phyloP scores from a whole-genome alignment of 371 early-diverging fungal species.

The Caulochytrium protostelioides region DNA sequence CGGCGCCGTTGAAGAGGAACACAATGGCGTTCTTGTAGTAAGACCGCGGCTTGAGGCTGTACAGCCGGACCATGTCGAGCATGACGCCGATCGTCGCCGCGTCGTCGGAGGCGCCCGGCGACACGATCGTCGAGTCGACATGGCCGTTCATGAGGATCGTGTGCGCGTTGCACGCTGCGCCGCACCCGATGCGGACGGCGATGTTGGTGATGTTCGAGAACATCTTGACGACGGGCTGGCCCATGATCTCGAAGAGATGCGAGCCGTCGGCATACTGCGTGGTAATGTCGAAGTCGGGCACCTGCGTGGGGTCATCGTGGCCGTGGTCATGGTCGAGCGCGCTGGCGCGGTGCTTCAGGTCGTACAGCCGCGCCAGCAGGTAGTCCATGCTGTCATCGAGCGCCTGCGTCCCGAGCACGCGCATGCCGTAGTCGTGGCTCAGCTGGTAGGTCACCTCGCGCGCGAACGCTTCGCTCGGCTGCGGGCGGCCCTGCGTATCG shows the following conservation, averaged over 20 bases:
- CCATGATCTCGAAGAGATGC: conserved; percentile 51
- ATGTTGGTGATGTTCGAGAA: conserved; percentile 51
- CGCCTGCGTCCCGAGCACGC: conserved; percentile 24
- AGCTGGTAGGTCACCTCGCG: conserved; percentile 23
- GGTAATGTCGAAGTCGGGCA: conserved; percentile 40
- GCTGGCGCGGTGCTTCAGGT: conserved; percentile 12
- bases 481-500: too few relatives aligned
- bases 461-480: too few relatives aligned
- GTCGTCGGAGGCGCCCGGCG: conserved; percentile 11
- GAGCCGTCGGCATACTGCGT: conserved; percentile 35
- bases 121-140: conserved; percentile 32
- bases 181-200: conserved; percentile 45
- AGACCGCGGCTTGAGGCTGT: too few relatives aligned
- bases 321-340: neutral
- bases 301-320: conserved; percentile 11
- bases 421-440: conserved; percentile 27
- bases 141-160: conserved; percentile 48
- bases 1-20: conserved; percentile 56
- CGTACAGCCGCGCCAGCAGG: conserved; percentile 9
- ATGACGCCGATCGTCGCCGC: neutral
- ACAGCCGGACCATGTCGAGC: neutral
- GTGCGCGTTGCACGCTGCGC: conserved; percentile 35
- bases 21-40: conserved; percentile 8
- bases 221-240: conserved; percentile 29
- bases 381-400: conserved; percentile 21